Percentiles rank a stretch among this genome's conserved stretches.
Conservation (phyloP, 2,329 filamentous ascomycete species). For the Septoria linicola region DNA sequence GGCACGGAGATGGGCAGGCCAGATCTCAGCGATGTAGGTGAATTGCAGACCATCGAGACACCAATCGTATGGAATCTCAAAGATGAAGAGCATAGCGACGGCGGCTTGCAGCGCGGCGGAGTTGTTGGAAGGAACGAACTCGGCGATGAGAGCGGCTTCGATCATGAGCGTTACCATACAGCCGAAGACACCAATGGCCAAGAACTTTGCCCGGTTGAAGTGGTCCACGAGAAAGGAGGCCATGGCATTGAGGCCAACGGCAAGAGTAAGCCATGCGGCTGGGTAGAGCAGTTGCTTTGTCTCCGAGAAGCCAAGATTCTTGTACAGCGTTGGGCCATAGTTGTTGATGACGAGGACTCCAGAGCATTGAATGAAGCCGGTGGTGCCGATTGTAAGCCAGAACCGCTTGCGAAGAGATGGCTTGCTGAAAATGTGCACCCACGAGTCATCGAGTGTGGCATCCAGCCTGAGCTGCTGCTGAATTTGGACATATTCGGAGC, state of each 20-base stretch:
- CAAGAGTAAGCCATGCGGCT: conserved; percentile 35
- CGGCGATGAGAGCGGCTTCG: conserved; percentile 24
- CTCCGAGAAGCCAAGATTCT: conserved; percentile 32
- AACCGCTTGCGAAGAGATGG: conserved; percentile 34
- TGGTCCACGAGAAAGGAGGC: conserved; percentile 31
- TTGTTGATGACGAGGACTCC: conserved; percentile 36
- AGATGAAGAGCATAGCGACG: conserved; percentile 23
- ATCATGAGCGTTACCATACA: conserved; percentile 24
- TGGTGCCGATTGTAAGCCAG: conserved; percentile 31
- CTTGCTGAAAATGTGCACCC: conserved; percentile 32
- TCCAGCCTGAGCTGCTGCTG: conserved; percentile 35
- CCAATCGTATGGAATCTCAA: conserved; percentile 24
- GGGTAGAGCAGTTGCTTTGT: conserved; percentile 34
- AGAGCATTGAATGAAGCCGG: conserved; percentile 35
- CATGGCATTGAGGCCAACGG: conserved; percentile 31
- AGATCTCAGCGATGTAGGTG: conserved; percentile 26
- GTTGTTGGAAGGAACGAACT: conserved; percentile 18
- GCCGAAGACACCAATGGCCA: conserved; percentile 25
- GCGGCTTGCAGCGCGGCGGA: conserved; percentile 20
- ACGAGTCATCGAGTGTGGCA: conserved; percentile 29
- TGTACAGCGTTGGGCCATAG: conserved; percentile 36
- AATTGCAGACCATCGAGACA: conserved; percentile 27
- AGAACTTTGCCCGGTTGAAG: conserved; percentile 21
- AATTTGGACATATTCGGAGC: conserved; percentile 36
- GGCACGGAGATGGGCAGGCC: conserved; percentile 25